Evolutionary conservation across 2,329 filamentous ascomycete species (phyloP).

Genomic region (Fusarium multiceps): DNA sequence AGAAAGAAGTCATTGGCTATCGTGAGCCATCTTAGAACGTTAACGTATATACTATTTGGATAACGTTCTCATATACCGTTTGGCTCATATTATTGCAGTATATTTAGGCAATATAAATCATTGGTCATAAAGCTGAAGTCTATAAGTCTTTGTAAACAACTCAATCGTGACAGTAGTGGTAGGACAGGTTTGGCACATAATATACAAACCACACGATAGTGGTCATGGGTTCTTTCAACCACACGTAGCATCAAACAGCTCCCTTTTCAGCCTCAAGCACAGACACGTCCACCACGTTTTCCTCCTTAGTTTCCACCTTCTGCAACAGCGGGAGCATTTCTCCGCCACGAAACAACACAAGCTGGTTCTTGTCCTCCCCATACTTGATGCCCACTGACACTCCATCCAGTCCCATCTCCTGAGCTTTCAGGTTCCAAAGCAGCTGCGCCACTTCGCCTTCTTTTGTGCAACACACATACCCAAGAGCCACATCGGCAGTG

Average conservation of each 20-base stretch:
- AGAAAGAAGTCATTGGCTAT: background rate
- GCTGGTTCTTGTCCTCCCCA: slow-evolving; percentile 50
- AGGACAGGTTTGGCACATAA: background rate
- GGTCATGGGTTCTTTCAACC: background rate
- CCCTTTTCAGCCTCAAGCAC: slow-evolving; percentile 2
- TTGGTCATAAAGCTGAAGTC: background rate
- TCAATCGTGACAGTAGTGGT: background rate
- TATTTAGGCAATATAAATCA: background rate
- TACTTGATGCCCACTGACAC: slow-evolving; percentile 63
- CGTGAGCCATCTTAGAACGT: slow-evolving; percentile 9
- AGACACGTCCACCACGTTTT: slow-evolving; percentile 1
- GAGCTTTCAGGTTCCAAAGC: slow-evolving; percentile 76
- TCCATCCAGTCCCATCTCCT: slow-evolving; percentile 70
- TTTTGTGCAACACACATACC: slow-evolving; percentile 71
- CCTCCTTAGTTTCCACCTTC: slow-evolving; percentile 2
- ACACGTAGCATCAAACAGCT: background rate
- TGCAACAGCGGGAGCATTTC: slow-evolving; percentile 49
- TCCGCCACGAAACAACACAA: slow-evolving; percentile 66
- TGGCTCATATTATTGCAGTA: background rate
- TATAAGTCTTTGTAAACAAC: background rate
- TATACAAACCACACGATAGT: background rate
- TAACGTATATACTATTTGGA: slow-evolving; percentile 16
- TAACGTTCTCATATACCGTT: background rate
- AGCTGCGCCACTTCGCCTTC: slow-evolving; percentile 73
- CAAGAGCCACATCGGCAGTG: slow-evolving; percentile 74